These are phyloP conservation scores for Acorus calamus DNA, from an alignment of 106 monocot genomes.

Conservation along the genomic window DNA sequence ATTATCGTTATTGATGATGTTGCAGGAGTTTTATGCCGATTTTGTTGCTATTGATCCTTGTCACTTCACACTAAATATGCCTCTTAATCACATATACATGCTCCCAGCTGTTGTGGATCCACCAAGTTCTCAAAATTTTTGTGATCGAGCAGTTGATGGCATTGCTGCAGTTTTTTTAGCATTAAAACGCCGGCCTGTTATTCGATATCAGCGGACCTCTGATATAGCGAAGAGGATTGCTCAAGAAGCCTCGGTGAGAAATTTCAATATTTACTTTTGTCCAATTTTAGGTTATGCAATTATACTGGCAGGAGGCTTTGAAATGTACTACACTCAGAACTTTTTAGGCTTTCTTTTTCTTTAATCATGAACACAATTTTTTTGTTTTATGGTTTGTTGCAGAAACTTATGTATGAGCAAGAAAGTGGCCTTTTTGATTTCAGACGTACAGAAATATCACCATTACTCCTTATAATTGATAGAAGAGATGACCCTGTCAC, in stretches of 20 bases:
- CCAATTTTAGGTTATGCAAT: neutral
- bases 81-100: constrained; percentile 87
- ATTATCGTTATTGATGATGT: neutral
- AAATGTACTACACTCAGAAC: neutral
- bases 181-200: constrained; percentile 90
- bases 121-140: constrained; percentile 70
- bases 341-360: neutral
- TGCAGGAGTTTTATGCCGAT: constrained; percentile 98
- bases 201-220: constrained; percentile 91
- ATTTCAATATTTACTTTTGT: neutral
- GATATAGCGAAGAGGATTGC: constrained; percentile 95
- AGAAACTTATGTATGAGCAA: constrained; percentile 99
- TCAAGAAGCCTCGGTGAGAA: constrained; percentile 86
- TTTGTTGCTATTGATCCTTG: constrained; percentile 93
- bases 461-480: constrained; percentile 78
- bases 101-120: constrained; percentile 85
- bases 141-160: constrained; percentile 94
- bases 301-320: no score
- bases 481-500: constrained; percentile 99
- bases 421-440: constrained; percentile 99
- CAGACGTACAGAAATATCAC: constrained; percentile 90
- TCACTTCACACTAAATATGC: constrained; percentile 85
- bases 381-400: constrained; percentile 12
- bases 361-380: neutral
- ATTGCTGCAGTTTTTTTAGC: constrained; percentile 85